A percentile compares a stretch with the other conserved stretches of the same genome.
phyloP scores from a whole-genome alignment of 768 basidiomycete species.

The Pulveroboletus sp. region DNA sequence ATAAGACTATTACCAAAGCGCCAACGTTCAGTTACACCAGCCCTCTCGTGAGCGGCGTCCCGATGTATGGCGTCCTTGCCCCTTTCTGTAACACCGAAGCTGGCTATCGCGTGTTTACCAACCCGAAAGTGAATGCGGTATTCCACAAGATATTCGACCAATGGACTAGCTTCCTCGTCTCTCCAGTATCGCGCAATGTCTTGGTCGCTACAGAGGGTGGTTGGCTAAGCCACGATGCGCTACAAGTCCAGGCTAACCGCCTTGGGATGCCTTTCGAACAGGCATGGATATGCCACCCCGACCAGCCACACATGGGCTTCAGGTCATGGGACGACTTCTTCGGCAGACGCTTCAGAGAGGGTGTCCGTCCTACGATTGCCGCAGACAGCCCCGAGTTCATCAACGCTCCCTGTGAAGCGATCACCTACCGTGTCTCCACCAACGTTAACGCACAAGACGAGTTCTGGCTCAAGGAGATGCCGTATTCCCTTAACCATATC shows the following conservation, averaged over 20 bases:
- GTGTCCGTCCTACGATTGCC: slow-evolving; percentile 38
- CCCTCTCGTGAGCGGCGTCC: slow-evolving; percentile 25
- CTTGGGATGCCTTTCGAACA: slow-evolving; percentile 32
- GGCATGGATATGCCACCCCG: slow-evolving; percentile 41
- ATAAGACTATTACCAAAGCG: slow-evolving; percentile 13
- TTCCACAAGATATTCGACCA: slow-evolving; percentile 48
- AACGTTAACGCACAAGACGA: slow-evolving; percentile 41
- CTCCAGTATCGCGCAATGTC: slow-evolving; percentile 41
- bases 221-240: slow-evolving; percentile 46
- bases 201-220: slow-evolving; percentile 38
- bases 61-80: slow-evolving; percentile 20
- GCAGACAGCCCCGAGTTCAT: slow-evolving; percentile 35
- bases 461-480: slow-evolving; percentile 63
- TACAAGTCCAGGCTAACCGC: slow-evolving; percentile 4
- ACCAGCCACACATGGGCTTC: slow-evolving; percentile 42
- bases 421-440: slow-evolving; percentile 38
- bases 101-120: slow-evolving; percentile 24
- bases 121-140: slow-evolving; percentile 42
- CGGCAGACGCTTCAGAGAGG: slow-evolving; percentile 38
- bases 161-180: slow-evolving; percentile 48
- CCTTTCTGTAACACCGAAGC: slow-evolving; percentile 23
- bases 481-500: slow-evolving; percentile 59
- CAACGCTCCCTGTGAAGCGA: slow-evolving; percentile 54
- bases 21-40: slow-evolving; percentile 16
- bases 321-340: slow-evolving; percentile 58